Percentiles rank a stretch among this genome's conserved stretches.
phyloP scores from a whole-genome alignment of 2,329 filamentous ascomycete genomes.

The Fonsecaea pugnacius region DNA sequence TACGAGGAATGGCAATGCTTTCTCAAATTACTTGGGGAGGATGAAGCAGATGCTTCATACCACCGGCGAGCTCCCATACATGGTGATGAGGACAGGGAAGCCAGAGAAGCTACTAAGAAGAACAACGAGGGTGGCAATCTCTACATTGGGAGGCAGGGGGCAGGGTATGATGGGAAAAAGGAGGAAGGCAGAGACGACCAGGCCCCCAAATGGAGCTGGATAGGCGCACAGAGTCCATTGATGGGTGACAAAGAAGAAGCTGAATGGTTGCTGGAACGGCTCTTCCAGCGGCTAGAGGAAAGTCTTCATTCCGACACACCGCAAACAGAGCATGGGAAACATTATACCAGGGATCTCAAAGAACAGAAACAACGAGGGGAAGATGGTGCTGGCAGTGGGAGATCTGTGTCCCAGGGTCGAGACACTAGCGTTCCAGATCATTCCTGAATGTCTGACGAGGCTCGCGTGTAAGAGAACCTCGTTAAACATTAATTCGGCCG shows the following conservation, averaged over 20 bases:
- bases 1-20: constrained; percentile 56
- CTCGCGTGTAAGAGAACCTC: neutral
- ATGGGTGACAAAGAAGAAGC: constrained; percentile 50
- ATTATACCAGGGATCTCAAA: constrained; percentile 18
- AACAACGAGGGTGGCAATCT: neutral
- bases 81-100: constrained; percentile 15
- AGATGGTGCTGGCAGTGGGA: neutral
- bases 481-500: neutral
- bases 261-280: constrained; percentile 49
- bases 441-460: neutral
- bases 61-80: constrained; percentile 37
- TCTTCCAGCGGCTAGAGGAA: constrained; percentile 46
- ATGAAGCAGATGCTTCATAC: constrained; percentile 46
- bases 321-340: constrained; percentile 22
- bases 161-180: neutral
- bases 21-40: constrained; percentile 53
- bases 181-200: constrained; percentile 1
- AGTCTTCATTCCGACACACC: constrained; percentile 39
- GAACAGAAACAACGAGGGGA: neutral
- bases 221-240: constrained; percentile 46
- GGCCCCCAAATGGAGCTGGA: constrained; percentile 46
- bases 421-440: neutral
- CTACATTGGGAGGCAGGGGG: constrained; percentile 4
- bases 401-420: constrained; percentile 2
- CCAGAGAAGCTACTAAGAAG: constrained; percentile 6